These are phyloP conservation scores for Chlorella sp. DNA, from an alignment of 139 green algal species.

Conservation along the genomic window DNA sequence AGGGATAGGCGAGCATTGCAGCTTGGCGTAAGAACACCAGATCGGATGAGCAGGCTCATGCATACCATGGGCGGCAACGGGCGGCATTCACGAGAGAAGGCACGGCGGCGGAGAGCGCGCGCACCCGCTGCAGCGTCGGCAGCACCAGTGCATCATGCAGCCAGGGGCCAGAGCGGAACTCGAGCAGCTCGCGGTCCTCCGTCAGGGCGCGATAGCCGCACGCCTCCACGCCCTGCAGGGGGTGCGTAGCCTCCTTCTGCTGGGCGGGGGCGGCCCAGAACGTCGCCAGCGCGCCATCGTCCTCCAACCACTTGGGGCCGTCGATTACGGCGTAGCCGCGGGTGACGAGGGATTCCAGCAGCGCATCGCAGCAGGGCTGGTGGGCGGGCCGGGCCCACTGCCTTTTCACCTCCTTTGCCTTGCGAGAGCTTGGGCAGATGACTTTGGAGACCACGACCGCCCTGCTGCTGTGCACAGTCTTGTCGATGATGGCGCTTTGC, in stretches of 20 bases:
- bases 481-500: too few species aligned
- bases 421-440: too few species aligned
- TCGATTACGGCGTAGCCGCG: neutral
- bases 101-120: too few species aligned
- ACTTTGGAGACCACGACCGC: too few species aligned
- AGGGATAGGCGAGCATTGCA: too few species aligned
- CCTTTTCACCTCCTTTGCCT: too few species aligned
- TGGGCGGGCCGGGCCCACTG: too few species aligned
- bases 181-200: neutral
- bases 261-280: neutral
- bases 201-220: neutral
- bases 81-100: neutral
- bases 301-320: neutral
- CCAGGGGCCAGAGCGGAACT: neutral
- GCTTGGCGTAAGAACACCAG: too few species aligned
- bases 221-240: neutral
- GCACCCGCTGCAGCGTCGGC: neutral
- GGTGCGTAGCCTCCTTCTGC: neutral
- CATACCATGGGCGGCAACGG: too few species aligned
- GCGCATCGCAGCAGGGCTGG: neutral
- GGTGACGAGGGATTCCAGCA: neutral
- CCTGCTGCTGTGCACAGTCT: too few species aligned
- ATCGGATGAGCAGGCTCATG: too few species aligned
- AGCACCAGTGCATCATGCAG: neutral
- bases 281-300: too few species aligned